Evolutionary conservation across 306 rosid species (phyloP).

Genomic region (Castanospermum australe): DNA sequence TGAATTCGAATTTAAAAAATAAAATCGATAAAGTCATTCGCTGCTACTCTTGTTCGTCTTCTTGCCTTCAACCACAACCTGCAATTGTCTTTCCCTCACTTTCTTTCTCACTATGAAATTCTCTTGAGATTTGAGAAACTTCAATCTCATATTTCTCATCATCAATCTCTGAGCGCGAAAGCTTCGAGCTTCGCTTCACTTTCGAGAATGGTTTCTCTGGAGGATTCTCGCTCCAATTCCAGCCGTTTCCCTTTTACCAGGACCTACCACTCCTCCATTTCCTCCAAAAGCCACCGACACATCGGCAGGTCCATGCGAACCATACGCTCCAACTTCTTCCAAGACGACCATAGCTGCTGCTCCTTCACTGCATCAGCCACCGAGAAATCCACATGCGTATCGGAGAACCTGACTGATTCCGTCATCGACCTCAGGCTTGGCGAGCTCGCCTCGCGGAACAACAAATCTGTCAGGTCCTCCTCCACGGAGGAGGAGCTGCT

Average conservation of each 20-base stretch:
- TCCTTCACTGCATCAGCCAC: constrained; percentile 39
- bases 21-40: background rate
- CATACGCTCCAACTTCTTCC: constrained; percentile 68
- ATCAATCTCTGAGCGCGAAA: background rate
- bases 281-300: constrained; percentile 55
- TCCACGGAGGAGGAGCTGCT: constrained; percentile 60
- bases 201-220: constrained; percentile 71
- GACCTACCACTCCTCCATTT: constrained; percentile 48
- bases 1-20: too few species aligned
- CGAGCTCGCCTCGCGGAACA: constrained; percentile 68
- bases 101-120: constrained; percentile 34
- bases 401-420: constrained; percentile 80
- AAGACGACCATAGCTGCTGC: constrained; percentile 54
- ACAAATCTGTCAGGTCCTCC: constrained; percentile 37
- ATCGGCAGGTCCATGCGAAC: constrained; percentile 95
- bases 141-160: background rate
- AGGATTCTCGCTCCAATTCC: constrained; percentile 65
- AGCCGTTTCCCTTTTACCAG: constrained; percentile 55
- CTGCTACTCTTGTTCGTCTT: background rate
- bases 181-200: constrained; percentile 1
- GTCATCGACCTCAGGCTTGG: constrained; percentile 86
- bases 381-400: constrained; percentile 50
- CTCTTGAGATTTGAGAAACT: background rate
- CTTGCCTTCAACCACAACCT: constrained; percentile 26
- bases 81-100: too few species aligned